These are phyloP conservation scores for Ricinus communis DNA, from an alignment of 345 rosid species.

Conservation along the genomic window DNA sequence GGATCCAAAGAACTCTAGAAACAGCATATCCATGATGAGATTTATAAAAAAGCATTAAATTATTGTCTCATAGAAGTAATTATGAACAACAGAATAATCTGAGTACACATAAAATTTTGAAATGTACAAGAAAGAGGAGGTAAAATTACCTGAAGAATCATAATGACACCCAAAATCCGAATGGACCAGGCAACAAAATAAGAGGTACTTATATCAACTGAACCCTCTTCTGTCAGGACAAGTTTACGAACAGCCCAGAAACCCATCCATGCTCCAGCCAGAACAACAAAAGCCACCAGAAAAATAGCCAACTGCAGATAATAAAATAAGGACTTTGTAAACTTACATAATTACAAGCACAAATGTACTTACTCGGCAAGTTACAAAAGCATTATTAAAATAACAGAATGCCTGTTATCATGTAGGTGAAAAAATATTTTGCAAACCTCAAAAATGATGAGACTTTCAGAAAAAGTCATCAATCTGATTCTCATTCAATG, in stretches of 20 bases:
- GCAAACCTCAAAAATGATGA: background rate
- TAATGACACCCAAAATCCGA: constrained; percentile 54
- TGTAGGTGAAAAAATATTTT: background rate
- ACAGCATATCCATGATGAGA: constrained; percentile 16
- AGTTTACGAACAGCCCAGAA: constrained; percentile 88
- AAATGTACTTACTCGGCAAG: background rate
- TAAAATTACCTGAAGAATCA: constrained; percentile 76
- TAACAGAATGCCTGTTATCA: background rate
- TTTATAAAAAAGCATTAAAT: constrained; percentile 2
- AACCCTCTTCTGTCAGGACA: constrained; percentile 82
- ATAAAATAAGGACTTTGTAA: constrained; percentile 3
- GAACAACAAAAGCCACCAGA: constrained; percentile 61
- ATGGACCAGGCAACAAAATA: constrained; percentile 80
- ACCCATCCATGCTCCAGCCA: constrained; percentile 95
- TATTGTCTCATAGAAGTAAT: background rate
- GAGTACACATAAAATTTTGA: background rate
- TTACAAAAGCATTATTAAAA: background rate
- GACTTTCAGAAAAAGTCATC: background rate
- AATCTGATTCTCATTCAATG: background rate
- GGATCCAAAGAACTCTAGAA: constrained; percentile 86
- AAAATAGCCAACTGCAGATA: constrained; percentile 64
- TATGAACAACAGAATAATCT: background rate
- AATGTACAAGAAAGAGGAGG: background rate
- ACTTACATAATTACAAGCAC: background rate
- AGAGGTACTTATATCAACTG: constrained; percentile 69